Conservation (phyloP, 352 stramenopile genomes). For the Pythium volutum region DNA sequence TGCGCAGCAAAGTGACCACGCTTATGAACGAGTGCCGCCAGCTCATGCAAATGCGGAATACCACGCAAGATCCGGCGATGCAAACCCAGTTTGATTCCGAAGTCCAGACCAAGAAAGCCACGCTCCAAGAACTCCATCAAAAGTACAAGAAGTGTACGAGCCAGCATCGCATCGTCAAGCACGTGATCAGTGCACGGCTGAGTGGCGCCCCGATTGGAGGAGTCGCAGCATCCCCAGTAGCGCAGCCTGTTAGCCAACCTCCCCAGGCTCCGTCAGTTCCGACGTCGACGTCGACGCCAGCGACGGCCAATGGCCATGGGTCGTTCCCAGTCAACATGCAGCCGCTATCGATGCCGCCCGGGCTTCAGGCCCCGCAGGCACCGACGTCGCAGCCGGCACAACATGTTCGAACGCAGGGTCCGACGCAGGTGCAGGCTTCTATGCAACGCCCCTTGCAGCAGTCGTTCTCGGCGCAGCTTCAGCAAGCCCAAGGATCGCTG, state of each 20-base stretch:
- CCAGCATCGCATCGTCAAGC: constrained; percentile 79
- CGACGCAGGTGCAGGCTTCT: neutral
- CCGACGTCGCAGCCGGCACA: constrained; percentile 2
- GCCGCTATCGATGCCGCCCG: constrained; percentile 25
- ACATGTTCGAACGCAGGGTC: neutral
- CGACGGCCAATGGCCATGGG: constrained; percentile 3
- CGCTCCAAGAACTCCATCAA: constrained; percentile 71
- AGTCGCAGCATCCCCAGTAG: neutral
- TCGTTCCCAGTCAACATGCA: constrained; percentile 23
- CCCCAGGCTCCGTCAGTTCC: too few relatives aligned
- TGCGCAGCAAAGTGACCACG: constrained; percentile 73
- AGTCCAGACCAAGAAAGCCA: constrained; percentile 65
- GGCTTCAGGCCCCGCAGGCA: constrained; percentile 6
- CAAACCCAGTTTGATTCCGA: constrained; percentile 66
- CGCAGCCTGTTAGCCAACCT: too few relatives aligned
- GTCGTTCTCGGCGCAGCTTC: constrained; percentile 23
- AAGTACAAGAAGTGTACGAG: constrained; percentile 80
- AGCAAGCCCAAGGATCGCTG: constrained; percentile 16
- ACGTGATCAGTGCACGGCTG: constrained; percentile 59
- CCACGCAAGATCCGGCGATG: constrained; percentile 56
- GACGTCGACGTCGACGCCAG: neutral
- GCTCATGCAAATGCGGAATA: constrained; percentile 70
- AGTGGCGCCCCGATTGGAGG: constrained; percentile 12
- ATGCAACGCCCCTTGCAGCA: constrained; percentile 5
- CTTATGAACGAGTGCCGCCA: constrained; percentile 84